A percentile compares a stretch with the other conserved stretches of the same genome.
These are phyloP conservation scores for Colletotrichum eleusines DNA, from an alignment of 2,329 filamentous ascomycete species.

Conservation along the genomic window DNA sequence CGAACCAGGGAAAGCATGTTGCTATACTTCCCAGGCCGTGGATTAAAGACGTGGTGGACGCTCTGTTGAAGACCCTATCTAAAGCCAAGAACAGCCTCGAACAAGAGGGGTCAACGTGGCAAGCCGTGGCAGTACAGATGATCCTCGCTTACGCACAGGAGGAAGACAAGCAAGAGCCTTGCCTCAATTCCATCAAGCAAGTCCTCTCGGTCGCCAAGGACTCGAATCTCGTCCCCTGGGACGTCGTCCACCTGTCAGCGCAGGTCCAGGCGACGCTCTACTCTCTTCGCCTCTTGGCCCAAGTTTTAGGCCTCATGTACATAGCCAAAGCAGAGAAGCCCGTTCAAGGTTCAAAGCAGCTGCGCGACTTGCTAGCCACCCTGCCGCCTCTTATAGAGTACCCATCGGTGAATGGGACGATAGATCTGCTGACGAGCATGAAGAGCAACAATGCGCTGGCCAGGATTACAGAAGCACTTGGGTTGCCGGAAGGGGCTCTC, in stretches of 20 bases:
- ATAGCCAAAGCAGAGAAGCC: slow-evolving; percentile 20
- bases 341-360: slow-evolving; percentile 1
- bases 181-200: slow-evolving; percentile 41
- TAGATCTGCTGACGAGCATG: slow-evolving; percentile 22
- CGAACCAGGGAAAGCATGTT: slow-evolving; percentile 38
- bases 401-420: slow-evolving; percentile 26
- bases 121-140: slow-evolving; percentile 37
- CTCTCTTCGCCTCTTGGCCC: slow-evolving; percentile 68
- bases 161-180: slow-evolving; percentile 50
- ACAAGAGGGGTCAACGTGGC: slow-evolving; percentile 39
- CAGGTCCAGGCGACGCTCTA: slow-evolving; percentile 72
- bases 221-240: slow-evolving; percentile 59
- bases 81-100: slow-evolving; percentile 43
- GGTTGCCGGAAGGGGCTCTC: slow-evolving; percentile 2
- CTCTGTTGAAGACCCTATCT: slow-evolving; percentile 43
- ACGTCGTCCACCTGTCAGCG: slow-evolving; percentile 70
- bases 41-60: slow-evolving; percentile 30
- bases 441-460: slow-evolving; percentile 9
- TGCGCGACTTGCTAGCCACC: slow-evolving; percentile 15
- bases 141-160: slow-evolving; percentile 40
- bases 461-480: slow-evolving; percentile 15
- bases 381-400: slow-evolving; percentile 33
- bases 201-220: slow-evolving; percentile 37
- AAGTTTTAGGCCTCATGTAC: slow-evolving; percentile 57
- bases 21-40: slow-evolving; percentile 19